phyloP scores from a whole-genome alignment of 768 basidiomycete genomes.

The Boletus rubescentipes region DNA sequence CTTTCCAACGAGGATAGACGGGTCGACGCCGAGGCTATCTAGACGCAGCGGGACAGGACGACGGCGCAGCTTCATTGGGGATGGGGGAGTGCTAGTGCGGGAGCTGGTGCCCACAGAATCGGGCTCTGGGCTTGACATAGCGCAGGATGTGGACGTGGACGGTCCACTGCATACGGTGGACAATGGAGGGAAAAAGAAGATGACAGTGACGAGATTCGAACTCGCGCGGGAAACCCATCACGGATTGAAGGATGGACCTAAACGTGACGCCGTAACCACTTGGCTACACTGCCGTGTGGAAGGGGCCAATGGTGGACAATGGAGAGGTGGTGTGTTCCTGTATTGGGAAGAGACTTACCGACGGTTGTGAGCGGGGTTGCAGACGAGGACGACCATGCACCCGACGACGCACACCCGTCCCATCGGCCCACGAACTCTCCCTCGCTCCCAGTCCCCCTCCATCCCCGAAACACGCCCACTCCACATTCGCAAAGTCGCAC shows the following conservation, averaged over 20 bases:
- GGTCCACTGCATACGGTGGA: conserved; percentile 8
- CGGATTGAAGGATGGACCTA: conserved; percentile 44
- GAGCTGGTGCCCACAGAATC: conserved; percentile 12
- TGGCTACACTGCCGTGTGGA: conserved; percentile 50
- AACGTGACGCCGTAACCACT: conserved; percentile 63
- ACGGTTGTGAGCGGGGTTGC: conserved; percentile 7
- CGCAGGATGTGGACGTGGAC: background rate
- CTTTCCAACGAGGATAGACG: conserved; percentile 44
- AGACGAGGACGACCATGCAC: conserved; percentile 27
- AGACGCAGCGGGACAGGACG: conserved; percentile 38
- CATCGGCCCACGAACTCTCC: conserved; percentile 48
- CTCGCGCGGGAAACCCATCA: conserved; percentile 60
- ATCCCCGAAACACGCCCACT: conserved; percentile 40
- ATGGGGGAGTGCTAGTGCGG: conserved; percentile 15
- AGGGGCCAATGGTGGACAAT: accelerated
- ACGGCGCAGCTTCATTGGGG: conserved; percentile 28
- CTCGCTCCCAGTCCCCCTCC: conserved; percentile 44
- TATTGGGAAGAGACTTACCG: conserved; percentile 2
- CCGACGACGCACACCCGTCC: conserved; percentile 38
- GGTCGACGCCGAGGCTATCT: conserved; percentile 37
- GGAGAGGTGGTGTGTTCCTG: background rate
- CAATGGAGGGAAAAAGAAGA: conserved; percentile 13
- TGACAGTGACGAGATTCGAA: conserved; percentile 63
- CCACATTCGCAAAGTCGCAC: conserved; percentile 38
- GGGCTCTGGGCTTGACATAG: conserved; percentile 18